A percentile compares a stretch with the other conserved stretches of the same genome.
These are phyloP conservation scores for Sambucus nigra DNA, from an alignment of 129 eudicot species.

Conservation along the genomic window DNA sequence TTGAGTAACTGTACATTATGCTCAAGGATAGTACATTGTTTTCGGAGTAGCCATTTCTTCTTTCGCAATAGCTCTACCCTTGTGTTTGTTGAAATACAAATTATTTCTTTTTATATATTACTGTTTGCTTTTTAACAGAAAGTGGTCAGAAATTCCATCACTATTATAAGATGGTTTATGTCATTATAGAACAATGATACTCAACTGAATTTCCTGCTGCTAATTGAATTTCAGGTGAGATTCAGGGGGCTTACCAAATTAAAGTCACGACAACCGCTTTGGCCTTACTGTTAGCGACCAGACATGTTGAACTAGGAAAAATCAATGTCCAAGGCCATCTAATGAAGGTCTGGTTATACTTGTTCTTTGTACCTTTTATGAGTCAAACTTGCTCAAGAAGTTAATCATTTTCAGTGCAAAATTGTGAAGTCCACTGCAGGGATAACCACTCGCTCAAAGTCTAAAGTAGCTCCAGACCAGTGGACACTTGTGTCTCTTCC, in stretches of 20 bases:
- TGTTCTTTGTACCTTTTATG: conserved; percentile 3
- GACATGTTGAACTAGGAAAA: conserved; percentile 67
- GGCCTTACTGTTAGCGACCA: conserved; percentile 70
- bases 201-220: conserved; percentile 7
- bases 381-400: conserved; percentile 7
- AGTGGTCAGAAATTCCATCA: too few species aligned
- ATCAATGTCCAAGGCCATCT: conserved; percentile 71
- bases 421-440: conserved; percentile 66
- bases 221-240: conserved; percentile 54
- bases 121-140: too few species aligned
- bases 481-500: conserved; percentile 85
- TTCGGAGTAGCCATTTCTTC: too few species aligned
- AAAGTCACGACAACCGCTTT: conserved; percentile 89
- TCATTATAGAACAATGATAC: not conserved
- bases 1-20: too few species aligned
- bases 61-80: too few species aligned
- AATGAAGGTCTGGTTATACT: conserved; percentile 44
- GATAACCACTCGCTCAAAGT: conserved; percentile 88
- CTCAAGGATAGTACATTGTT: too few species aligned
- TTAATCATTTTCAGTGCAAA: conserved; percentile 11
- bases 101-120: too few species aligned
- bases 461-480: conserved; percentile 74
- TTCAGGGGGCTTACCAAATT: conserved; percentile 90
- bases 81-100: too few species aligned
- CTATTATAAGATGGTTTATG: not conserved